These are phyloP conservation scores for Fusarium illudens DNA, from an alignment of 2,329 filamentous ascomycete genomes.

Conservation along the genomic window DNA sequence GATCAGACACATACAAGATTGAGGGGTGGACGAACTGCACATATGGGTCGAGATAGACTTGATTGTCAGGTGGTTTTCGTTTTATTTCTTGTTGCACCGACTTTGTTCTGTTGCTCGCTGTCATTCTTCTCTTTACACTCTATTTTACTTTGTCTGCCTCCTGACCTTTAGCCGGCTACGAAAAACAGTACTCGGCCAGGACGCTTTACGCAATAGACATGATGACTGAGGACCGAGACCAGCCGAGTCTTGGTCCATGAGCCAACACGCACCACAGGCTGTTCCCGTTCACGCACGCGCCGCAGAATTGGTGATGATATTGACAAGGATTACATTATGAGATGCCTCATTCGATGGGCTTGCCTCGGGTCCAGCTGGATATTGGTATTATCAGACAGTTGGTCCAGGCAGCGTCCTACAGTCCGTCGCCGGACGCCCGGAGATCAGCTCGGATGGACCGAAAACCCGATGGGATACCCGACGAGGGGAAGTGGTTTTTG, in stretches of 20 bases:
- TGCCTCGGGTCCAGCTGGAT: background rate
- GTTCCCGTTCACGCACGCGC: conserved; percentile 1
- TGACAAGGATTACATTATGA: conserved; percentile 3
- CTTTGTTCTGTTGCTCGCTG: conserved; percentile 24
- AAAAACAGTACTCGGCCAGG: conserved; percentile 17
- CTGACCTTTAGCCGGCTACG: conserved; percentile 13
- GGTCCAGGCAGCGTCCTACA: background rate
- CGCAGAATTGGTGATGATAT: conserved; percentile 21
- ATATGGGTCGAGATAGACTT: conserved; percentile 36
- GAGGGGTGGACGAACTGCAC: conserved; percentile 20
- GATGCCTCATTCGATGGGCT: background rate
- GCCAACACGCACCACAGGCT: conserved; percentile 35
- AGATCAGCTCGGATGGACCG: conserved; percentile 11
- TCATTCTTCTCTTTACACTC: conserved; percentile 18
- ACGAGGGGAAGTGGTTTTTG: conserved; percentile 6
- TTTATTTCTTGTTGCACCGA: conserved; percentile 2
- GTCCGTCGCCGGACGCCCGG: conserved; percentile 23
- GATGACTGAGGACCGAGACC: conserved; percentile 39
- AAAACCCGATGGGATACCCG: conserved; percentile 6
- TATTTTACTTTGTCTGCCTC: conserved; percentile 28
- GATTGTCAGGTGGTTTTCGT: conserved; percentile 29
- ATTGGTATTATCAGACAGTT: background rate
- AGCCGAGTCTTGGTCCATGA: conserved; percentile 38
- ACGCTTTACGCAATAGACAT: conserved; percentile 38
- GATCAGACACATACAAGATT: conserved; percentile 18